Evolutionary conservation across 2,329 filamentous ascomycete genomes (phyloP).

Genomic region (Diaporthe amygdali): DNA sequence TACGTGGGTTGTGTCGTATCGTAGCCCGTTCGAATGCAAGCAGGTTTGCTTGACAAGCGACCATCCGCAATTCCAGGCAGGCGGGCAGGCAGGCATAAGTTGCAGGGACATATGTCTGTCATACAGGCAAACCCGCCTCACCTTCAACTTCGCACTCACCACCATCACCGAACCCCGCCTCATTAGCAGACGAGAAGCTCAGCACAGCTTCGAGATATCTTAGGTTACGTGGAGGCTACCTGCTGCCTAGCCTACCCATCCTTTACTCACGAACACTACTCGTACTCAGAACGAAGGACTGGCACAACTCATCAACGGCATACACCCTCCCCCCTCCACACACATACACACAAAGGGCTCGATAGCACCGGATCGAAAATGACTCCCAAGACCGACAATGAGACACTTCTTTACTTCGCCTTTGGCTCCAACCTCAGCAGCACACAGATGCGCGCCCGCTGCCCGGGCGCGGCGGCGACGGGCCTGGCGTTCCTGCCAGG

Average conservation of each 20-base stretch:
- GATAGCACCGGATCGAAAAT: not conserved
- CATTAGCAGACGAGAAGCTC: not conserved
- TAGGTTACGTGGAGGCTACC: no score
- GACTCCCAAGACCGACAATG: not conserved
- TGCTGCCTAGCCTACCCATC: no score
- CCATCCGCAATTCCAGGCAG: not conserved
- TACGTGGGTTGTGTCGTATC: not conserved
- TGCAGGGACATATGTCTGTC: not conserved
- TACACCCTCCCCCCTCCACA: no score
- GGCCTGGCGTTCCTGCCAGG: conserved; percentile 44
- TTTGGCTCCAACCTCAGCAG: conserved; percentile 53
- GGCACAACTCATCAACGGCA: not conserved
- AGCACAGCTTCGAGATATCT: not conserved
- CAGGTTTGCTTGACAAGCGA: not conserved
- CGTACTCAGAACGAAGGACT: not conserved
- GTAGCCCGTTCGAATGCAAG: no score
- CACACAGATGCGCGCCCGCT: conserved; percentile 49
- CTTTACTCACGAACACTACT: no score
- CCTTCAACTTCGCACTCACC: not conserved
- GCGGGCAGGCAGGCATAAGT: not conserved
- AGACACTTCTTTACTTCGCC: conserved; percentile 44
- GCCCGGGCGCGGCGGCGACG: conserved; percentile 45
- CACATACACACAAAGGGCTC: no score
- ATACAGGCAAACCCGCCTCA: not conserved
- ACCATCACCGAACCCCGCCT: no score